Percentiles rank a stretch among this genome's conserved stretches.
These are phyloP conservation scores for Coniochaeta ligniaria DNA, from an alignment of 2,329 filamentous ascomycete species.

Conservation along the genomic window DNA sequence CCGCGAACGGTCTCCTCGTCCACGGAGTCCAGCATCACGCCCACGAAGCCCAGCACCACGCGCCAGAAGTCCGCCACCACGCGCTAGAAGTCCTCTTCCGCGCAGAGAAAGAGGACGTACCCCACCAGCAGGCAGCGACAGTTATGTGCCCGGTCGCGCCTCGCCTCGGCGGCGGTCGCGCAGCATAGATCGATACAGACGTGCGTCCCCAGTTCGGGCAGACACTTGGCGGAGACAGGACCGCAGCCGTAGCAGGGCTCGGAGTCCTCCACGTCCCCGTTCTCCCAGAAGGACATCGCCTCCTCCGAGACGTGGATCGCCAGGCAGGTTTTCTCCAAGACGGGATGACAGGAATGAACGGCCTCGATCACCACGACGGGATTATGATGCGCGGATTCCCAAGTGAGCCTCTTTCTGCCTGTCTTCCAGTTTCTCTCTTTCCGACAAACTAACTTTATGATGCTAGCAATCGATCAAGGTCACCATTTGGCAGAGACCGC, in stretches of 20 bases:
- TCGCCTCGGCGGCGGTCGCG: constrained; percentile 34
- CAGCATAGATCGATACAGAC: constrained; percentile 31
- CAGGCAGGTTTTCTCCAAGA: constrained; percentile 15
- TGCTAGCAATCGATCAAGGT: constrained; percentile 38
- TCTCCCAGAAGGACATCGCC: constrained; percentile 25
- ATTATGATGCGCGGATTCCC: constrained; percentile 28
- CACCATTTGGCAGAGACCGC: constrained; percentile 42
- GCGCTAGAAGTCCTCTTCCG: constrained; percentile 13
- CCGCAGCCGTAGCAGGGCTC: constrained; percentile 28
- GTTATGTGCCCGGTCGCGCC: constrained; percentile 30
- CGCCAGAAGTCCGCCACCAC: constrained; percentile 14
- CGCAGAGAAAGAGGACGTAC: constrained; percentile 23
- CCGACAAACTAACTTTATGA: too few relatives aligned
- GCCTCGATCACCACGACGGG: constrained; percentile 30
- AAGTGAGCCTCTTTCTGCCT: constrained; percentile 16
- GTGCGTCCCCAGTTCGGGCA: constrained; percentile 22
- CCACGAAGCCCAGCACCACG: constrained; percentile 10
- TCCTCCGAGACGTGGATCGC: constrained; percentile 21
- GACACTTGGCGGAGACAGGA: constrained; percentile 31
- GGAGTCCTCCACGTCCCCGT: constrained; percentile 25
- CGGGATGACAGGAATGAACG: constrained; percentile 33
- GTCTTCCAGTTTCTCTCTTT: constrained; percentile 4
- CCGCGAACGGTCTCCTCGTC: constrained; percentile 18
- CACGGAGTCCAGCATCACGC: constrained; percentile 10
- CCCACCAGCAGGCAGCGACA: constrained; percentile 25